These are phyloP conservation scores for Macrolepiota albuminosa DNA, from an alignment of 768 basidiomycete species.

Conservation along the genomic window DNA sequence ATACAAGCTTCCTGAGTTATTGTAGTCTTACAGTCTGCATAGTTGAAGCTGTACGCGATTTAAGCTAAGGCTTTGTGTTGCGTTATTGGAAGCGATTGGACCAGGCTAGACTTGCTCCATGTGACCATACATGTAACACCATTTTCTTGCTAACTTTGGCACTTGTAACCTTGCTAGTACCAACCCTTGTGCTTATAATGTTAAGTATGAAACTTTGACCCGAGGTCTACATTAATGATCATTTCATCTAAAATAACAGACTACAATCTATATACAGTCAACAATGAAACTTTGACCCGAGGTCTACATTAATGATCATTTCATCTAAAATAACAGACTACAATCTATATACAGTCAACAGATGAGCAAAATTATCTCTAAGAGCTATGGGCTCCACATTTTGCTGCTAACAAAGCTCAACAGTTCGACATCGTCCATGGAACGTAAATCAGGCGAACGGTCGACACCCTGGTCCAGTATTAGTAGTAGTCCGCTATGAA, in stretches of 20 bases:
- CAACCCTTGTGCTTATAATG: not conserved
- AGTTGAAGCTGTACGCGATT: not conserved
- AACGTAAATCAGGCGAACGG: constrained; percentile 45
- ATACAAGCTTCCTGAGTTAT: too few relatives aligned
- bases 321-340: not conserved
- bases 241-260: not conserved
- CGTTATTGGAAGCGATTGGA: not conserved
- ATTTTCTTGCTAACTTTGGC: too few relatives aligned
- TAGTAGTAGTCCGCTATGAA: not conserved
- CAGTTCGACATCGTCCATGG: constrained; percentile 52
- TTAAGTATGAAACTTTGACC: not conserved
- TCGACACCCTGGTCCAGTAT: constrained; percentile 46
- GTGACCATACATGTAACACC: too few relatives aligned
- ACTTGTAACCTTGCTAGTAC: not conserved
- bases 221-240: not conserved
- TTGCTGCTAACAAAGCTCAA: constrained; percentile 48
- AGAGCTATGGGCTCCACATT: constrained; percentile 65
- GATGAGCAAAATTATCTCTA: not conserved
- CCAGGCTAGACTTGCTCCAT: not conserved
- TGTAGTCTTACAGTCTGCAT: not conserved
- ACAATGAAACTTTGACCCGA: too few relatives aligned
- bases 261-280: not conserved
- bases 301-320: not conserved
- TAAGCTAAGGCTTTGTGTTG: not conserved
- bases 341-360: not conserved